phyloP scores from a whole-genome alignment of 2,329 filamentous ascomycete genomes.

The Pseudogymnoascus sp. region DNA sequence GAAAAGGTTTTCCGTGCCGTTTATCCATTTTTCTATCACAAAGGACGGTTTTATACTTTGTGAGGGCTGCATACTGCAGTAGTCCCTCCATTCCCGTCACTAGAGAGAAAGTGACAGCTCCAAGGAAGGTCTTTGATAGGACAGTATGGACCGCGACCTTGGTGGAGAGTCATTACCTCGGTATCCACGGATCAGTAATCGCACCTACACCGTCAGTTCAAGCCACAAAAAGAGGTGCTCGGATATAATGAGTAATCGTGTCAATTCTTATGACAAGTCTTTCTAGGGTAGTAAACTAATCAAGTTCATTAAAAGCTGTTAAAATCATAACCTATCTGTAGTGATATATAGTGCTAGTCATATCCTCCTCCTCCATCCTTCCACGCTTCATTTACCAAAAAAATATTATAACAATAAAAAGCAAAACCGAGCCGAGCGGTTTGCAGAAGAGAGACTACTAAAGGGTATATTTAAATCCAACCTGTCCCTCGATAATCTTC shows the following conservation, averaged over 20 bases:
- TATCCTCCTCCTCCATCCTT: not conserved
- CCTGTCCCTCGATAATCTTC: conserved; percentile 25
- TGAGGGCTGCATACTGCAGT: not conserved
- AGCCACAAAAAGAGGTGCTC: too few relatives aligned
- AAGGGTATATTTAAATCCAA: conserved; percentile 23
- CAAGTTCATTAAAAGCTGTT: not conserved
- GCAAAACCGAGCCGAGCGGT: not conserved
- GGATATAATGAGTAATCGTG: not conserved
- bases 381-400: not conserved
- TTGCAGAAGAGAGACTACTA: not conserved
- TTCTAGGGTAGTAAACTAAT: not conserved
- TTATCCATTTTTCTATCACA: not conserved
- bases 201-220: too few relatives aligned
- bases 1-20: not conserved
- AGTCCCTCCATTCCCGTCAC: not conserved
- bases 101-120: not conserved
- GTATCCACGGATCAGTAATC: not conserved
- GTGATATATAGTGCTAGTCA: not conserved
- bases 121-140: not conserved
- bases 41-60: not conserved
- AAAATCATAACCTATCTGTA: not conserved
- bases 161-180: not conserved
- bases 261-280: not conserved
- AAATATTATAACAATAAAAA: not conserved
- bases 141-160: not conserved